Evolutionary conservation across 805 yeast genomes (phyloP).

Genomic region (Monosporozyma aerobia): DNA sequence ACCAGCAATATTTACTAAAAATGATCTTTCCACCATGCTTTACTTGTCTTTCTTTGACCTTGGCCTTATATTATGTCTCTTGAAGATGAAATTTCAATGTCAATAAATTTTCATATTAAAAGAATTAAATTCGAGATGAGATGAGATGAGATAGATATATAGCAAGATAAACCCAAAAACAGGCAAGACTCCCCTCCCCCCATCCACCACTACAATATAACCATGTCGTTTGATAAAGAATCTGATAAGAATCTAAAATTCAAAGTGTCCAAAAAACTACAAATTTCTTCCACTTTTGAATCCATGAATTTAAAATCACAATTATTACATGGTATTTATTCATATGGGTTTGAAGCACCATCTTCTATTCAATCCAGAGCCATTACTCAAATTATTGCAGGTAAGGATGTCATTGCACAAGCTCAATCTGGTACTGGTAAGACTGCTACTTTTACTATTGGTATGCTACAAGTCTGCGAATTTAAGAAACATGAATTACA

Average conservation of each 20-base stretch:
- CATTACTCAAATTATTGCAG: constrained; percentile 84
- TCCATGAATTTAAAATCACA: constrained; percentile 64
- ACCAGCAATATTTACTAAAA: constrained; percentile 24
- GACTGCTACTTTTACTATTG: constrained; percentile 96
- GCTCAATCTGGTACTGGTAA: constrained; percentile 99
- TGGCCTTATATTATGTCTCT: not conserved
- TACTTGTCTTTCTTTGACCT: not conserved
- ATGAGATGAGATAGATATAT: constrained; percentile 1
- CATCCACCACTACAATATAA: not conserved
- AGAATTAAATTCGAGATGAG: constrained; percentile 3
- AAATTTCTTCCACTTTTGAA: constrained; percentile 54
- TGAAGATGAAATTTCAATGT: not conserved
- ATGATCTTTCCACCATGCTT: not conserved
- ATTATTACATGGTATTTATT: constrained; percentile 55
- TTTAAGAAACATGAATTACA: constrained; percentile 65
- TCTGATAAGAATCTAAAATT: constrained; percentile 53
- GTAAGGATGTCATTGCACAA: constrained; percentile 92
- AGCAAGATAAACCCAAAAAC: not conserved
- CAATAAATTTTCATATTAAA: not conserved
- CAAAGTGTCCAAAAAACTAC: constrained; percentile 47
- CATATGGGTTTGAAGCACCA: constrained; percentile 91
- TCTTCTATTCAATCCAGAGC: constrained; percentile 97
- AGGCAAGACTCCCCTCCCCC: constrained; percentile 4
- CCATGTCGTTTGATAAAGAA: constrained; percentile 53
- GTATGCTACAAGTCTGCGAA: constrained; percentile 82